Base-by-base conservation (phyloP, 2,329 filamentous ascomycete genomes). In the Neofusicoccum ribis region DNA sequence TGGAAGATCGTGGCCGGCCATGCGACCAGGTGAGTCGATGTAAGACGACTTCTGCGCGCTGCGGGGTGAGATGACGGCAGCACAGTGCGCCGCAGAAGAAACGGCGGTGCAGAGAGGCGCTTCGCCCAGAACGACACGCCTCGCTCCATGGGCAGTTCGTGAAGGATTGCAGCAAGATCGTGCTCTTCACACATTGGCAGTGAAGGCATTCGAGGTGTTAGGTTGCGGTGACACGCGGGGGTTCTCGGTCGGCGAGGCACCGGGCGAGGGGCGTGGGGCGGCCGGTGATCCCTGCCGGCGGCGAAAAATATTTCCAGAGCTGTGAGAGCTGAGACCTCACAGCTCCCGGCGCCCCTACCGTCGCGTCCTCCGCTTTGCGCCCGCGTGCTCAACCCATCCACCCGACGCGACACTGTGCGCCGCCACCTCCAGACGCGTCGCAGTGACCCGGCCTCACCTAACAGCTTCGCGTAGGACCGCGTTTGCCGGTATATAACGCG, bases 271-370 rank as follows among this genome's bases (percentile, higher is more conserved):
- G 36, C 15, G 27, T 58, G 23, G 27, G 6, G 37, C 37, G 37
- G 27, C 27, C 5, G 5, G 27, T 31, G 6, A 39, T 15, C 37
- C 37, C 14, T 39, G 37, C 27, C 23, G 54, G 54, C 56, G 56
- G 56, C 56, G 56, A 60, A 60, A 60, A 60, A 47, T 60, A 60
- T 60, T 60, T 60, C 56, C 56, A 47, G 31, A 14, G 34, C 56
- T 39, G 34, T n/a, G 54, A 5, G 31, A 60, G 56, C 56, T 31
- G 54, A 59, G 56, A 60, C 56, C 56, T 60, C 56, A 60, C 23
- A 31, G 31, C 56, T 20, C 27, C 39, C 41, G n/a, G 56, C 56
- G 56, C 56, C 56, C 56, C 56, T 60, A 60, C 56, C 56, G 47
- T 60, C 56, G 56, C 56, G 56, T 60, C 56, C 39, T 47, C 43